These are phyloP conservation scores for Salix viminalis DNA, from an alignment of 345 rosid genomes.

Conservation along the genomic window DNA sequence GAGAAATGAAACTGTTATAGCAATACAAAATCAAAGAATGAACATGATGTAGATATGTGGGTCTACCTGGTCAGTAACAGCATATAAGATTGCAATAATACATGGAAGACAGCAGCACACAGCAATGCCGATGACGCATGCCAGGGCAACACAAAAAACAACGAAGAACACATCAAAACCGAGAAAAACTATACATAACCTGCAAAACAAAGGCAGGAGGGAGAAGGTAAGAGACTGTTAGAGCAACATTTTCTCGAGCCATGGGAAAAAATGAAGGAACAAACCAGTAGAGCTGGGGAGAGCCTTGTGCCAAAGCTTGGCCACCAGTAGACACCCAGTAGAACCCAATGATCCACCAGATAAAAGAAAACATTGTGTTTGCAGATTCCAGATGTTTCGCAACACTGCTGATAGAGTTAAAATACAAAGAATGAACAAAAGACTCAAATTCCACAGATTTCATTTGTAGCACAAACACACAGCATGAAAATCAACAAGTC, in stretches of 20 bases:
- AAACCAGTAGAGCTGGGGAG: conserved; percentile 91
- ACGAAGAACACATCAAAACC: conserved; percentile 98
- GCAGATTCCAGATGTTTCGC: conserved; percentile 96
- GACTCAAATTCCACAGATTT: neutral
- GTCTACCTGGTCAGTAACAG: conserved; percentile 88
- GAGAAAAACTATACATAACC: conserved; percentile 89
- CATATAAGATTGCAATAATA: conserved; percentile 90
- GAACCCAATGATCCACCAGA: conserved; percentile 99
- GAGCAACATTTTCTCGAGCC: neutral
- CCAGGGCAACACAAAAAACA: conserved; percentile 89
- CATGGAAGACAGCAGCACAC: conserved; percentile 99
- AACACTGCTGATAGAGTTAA: conserved; percentile 38
- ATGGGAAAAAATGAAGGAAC: conserved; percentile 12
- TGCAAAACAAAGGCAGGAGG: conserved; percentile 33
- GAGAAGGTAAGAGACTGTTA: conserved; percentile 16
- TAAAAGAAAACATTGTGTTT: conserved; percentile 93
- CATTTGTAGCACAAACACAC: neutral
- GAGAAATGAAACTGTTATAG: neutral
- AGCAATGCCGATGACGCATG: conserved; percentile 92
- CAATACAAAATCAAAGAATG: neutral
- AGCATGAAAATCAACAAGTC: neutral
- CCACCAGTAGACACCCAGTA: conserved; percentile 98
- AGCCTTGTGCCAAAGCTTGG: conserved; percentile 56
- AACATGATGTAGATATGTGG: neutral
- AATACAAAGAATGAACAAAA: conserved; percentile 12